Evolutionary conservation across 2,329 filamentous ascomycete genomes (phyloP), one percentile per base, ranked within the genome.

Genomic region (Xylaria sp.): DNA sequence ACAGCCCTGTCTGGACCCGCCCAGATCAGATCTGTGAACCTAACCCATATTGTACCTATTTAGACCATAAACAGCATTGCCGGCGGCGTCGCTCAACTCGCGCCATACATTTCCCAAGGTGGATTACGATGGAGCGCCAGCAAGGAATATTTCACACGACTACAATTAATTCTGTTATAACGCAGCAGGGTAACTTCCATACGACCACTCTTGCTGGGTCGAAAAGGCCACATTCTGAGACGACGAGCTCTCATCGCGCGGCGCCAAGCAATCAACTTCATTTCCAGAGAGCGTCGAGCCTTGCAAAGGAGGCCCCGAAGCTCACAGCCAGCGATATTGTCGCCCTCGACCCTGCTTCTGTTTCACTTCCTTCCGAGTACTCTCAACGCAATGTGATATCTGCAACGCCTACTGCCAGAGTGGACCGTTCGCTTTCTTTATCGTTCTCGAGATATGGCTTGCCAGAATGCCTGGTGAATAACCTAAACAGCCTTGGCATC

Each of bases 401-500:
- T 51, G 83, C 87, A 10, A 90, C 88, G 5, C 88, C 89, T 1
- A 84, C 84, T 0, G 80, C 84, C 3, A 81, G 82, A 13, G 70
- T 79, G 34, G 87, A 91, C 72, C 84, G 87, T 9, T 81, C 86
- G 65, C 83, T 94, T 20, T 88, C 85, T 15, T 82, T 94, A 37
- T 84, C 85, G 4, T 88, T 94, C 78, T 82, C 86, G 1, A 82
- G 81, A 48, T 94, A 94, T 81, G 87, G 82, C 9, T 82, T 94
- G 15, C 89, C 91, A 2, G 72, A 80, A 0, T 79, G 83, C 28
- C 81, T 94, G 48, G 87, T 92, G 2, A 80, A 83, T 20, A 94
- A 94, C 75, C 87, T 94, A 75, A 84, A 84, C 57, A 80, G 82
- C 0, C 82, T 92, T 48, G 92, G 92, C n/a, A 91, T 94, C 65